Evolutionary conservation across 2,329 filamentous ascomycete species (phyloP).

Genomic region (Ophiostoma sp.): DNA sequence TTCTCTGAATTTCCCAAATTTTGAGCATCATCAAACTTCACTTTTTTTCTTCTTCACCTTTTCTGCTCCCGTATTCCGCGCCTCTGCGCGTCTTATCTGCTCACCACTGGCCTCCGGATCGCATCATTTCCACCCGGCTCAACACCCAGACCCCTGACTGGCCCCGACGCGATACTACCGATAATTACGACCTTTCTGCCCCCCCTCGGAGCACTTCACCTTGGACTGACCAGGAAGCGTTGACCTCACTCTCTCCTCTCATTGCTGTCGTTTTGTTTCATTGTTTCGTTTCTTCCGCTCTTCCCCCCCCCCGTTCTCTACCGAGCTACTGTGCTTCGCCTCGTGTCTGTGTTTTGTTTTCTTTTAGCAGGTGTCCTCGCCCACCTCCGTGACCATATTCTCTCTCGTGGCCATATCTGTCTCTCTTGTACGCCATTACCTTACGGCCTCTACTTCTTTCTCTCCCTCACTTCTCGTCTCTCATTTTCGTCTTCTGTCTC

Average conservation of each 20-base stretch:
- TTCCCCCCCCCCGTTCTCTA: background rate
- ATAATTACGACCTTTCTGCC: constrained; percentile 5
- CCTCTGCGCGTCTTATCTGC: constrained; percentile 1
- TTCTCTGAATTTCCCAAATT: background rate
- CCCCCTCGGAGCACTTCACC: background rate
- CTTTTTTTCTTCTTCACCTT: background rate
- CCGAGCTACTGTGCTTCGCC: background rate
- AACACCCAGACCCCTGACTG: constrained; percentile 15
- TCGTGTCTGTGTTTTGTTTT: background rate
- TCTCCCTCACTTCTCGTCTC: background rate
- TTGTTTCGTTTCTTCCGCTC: background rate
- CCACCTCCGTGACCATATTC: background rate
- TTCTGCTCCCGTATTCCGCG: background rate
- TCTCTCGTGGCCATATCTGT: background rate
- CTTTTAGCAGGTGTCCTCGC: background rate
- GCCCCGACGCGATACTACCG: constrained; percentile 21
- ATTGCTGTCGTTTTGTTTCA: background rate
- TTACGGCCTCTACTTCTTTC: background rate
- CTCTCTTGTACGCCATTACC: background rate
- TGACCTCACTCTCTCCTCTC: background rate
- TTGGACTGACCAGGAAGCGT: constrained; percentile 6
- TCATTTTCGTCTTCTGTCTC: background rate
- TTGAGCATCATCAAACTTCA: background rate
- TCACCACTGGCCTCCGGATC: background rate
- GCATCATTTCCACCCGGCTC: constrained; percentile 14